Conservation (phyloP, 805 yeast species). For the Starmerella davenportii region DNA sequence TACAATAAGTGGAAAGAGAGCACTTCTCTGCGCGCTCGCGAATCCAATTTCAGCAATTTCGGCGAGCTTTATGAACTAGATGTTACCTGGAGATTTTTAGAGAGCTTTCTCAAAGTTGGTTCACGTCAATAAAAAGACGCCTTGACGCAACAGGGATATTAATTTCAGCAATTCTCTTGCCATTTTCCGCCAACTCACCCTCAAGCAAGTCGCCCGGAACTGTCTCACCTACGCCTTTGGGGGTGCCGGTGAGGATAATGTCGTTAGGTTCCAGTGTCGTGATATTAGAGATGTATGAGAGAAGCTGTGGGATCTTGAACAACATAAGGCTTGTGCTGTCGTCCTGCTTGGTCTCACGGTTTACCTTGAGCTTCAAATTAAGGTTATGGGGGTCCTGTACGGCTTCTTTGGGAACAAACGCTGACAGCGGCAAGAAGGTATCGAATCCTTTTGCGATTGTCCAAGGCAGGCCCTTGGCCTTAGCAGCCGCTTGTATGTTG, state of each 20-base stretch:
- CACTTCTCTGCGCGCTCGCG: no score
- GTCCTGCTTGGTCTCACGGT: conserved; percentile 47
- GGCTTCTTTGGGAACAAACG: conserved; percentile 43
- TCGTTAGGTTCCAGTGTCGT: conserved; percentile 89
- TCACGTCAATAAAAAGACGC: not conserved
- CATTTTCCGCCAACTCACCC: conserved; percentile 44
- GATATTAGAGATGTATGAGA: conserved; percentile 64
- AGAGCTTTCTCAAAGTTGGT: not conserved
- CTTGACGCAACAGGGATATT: not conserved
- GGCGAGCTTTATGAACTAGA: no score
- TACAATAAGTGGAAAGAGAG: no score
- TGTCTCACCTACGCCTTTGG: conserved; percentile 86
- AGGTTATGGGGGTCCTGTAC: conserved; percentile 64
- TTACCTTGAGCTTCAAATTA: conserved; percentile 43
- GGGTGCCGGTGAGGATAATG: conserved; percentile 85
- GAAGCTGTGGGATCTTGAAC: conserved; percentile 64
- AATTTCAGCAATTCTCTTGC: conserved; percentile 30
- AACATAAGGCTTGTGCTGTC: conserved; percentile 73
- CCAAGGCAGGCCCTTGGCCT: conserved; percentile 92
- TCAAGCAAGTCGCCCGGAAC: conserved; percentile 59
- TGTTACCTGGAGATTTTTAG: no score
- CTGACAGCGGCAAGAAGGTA: conserved; percentile 79
- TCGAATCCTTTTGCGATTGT: conserved; percentile 91
- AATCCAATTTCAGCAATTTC: no score
- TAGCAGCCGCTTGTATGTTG: conserved; percentile 88